These are phyloP conservation scores for Cladosporium sp. DNA, from an alignment of 2,329 filamentous ascomycete species.

Conservation along the genomic window DNA sequence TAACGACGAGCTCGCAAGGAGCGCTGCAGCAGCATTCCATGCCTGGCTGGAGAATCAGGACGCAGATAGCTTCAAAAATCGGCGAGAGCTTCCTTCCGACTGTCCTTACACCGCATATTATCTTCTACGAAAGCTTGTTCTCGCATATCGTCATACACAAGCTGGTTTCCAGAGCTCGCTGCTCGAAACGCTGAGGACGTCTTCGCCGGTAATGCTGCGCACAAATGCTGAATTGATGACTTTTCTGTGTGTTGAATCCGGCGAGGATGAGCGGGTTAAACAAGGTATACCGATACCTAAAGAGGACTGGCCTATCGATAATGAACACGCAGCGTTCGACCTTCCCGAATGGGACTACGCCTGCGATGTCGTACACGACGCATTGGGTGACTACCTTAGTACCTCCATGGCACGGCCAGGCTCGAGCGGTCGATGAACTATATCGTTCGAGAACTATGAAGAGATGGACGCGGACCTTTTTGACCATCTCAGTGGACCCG, in stretches of 20 bases:
- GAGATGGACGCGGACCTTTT: no score
- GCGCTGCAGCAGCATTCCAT: neutral
- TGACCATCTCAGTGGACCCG: no score
- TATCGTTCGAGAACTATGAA: neutral
- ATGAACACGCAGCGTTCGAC: neutral
- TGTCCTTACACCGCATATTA: neutral
- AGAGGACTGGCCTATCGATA: neutral
- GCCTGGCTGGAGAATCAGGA: neutral
- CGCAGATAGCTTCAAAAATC: neutral
- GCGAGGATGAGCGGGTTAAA: neutral
- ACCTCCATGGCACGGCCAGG: neutral
- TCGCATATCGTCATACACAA: neutral
- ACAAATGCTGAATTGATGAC: neutral
- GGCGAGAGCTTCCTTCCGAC: neutral
- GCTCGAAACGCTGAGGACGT: neutral
- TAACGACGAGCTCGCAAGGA: neutral
- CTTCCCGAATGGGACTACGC: neutral
- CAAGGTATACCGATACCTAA: neutral
- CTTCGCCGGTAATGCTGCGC: neutral
- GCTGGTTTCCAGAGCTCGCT: neutral
- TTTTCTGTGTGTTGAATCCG: neutral
- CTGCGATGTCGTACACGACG: neutral
- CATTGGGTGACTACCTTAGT: neutral
- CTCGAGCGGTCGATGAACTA: neutral
- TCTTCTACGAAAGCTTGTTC: neutral